Evolutionary conservation across 345 rosid species (phyloP).

Genomic region (Boechera stricta): DNA sequence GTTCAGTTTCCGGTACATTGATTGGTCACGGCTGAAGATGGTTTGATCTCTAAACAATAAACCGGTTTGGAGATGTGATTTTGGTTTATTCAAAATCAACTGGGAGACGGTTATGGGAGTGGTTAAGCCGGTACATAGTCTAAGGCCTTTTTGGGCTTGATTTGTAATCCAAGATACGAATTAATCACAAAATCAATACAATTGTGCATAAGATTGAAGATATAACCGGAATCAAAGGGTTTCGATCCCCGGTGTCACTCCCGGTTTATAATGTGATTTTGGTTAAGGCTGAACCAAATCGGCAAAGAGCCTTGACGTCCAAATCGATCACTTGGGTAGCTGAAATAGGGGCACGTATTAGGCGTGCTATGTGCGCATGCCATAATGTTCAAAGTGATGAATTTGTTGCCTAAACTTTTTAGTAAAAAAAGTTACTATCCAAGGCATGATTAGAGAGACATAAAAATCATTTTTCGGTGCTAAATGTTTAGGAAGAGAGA

Average conservation of each 20-base stretch:
- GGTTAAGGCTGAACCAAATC: constrained; percentile 17
- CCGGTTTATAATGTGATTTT: constrained; percentile 11
- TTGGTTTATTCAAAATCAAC: not conserved
- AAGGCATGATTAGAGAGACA: not conserved
- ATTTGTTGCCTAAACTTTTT: constrained; percentile 31
- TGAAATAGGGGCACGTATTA: constrained; percentile 23
- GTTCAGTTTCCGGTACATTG: constrained; percentile 16
- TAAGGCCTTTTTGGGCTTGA: not conserved
- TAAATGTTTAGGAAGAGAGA: constrained; percentile 7
- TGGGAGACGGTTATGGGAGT: not conserved
- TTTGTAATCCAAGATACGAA: not conserved
- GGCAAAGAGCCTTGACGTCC: not conserved
- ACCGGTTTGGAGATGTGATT: not conserved
- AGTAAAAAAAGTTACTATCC: not conserved
- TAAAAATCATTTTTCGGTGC: not conserved
- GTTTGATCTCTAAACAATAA: no score
- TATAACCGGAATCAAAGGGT: not conserved
- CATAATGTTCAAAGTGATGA: constrained; percentile 16
- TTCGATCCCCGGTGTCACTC: not conserved
- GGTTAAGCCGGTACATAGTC: not conserved
- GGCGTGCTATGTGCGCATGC: constrained; percentile 37
- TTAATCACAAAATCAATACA: not conserved
- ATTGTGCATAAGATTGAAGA: not conserved
- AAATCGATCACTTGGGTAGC: not conserved
- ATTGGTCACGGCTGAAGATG: not conserved